A percentile compares a stretch with the other conserved stretches of the same genome.
Conservation (phyloP, 1,284 basidiomycete genomes). For the Moesziomyces parantarcticus region DNA sequence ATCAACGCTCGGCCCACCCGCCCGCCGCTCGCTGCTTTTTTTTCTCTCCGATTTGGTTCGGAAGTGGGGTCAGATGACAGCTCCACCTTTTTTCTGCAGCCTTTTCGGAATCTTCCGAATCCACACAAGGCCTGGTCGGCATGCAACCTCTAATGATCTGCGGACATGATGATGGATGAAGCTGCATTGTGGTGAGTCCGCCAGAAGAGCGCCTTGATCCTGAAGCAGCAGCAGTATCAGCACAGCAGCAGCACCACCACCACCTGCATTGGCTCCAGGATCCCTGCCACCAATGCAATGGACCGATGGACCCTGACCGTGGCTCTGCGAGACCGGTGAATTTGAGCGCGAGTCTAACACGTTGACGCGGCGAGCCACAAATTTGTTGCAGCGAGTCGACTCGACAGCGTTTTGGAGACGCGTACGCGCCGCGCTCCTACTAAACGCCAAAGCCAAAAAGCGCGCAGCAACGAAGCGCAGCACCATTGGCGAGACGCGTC, state of each 20-base stretch:
- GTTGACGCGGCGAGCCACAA: too few species aligned
- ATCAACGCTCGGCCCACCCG: conserved; percentile 10
- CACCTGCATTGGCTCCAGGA: conserved; percentile 1
- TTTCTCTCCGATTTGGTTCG: not conserved
- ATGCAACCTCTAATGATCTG: too few species aligned
- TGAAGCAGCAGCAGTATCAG: too few species aligned
- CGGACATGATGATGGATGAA: too few species aligned
- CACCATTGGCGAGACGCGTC: conserved; percentile 14
- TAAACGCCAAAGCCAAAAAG: conserved; percentile 15
- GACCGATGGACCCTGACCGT: not conserved
- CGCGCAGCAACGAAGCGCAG: not conserved
- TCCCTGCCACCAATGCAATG: not conserved
- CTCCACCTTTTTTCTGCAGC: not conserved
- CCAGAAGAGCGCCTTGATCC: too few species aligned
- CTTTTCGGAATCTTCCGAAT: conserved; percentile 10
- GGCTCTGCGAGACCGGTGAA: too few species aligned
- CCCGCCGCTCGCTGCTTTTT: conserved; percentile 8
- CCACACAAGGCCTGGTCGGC: conserved; percentile 3
- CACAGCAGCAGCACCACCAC: too few species aligned
- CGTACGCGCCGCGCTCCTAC: conserved; percentile 6
- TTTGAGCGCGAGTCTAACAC: too few species aligned
- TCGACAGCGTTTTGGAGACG: too few species aligned
- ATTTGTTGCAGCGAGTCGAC: too few species aligned
- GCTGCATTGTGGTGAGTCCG: too few species aligned
- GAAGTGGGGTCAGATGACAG: conserved; percentile 26